Evolutionary conservation across 805 yeast species (phyloP), one percentile per base, ranked within the genome.

Genomic region (Metschnikowia kunwiensis): DNA sequence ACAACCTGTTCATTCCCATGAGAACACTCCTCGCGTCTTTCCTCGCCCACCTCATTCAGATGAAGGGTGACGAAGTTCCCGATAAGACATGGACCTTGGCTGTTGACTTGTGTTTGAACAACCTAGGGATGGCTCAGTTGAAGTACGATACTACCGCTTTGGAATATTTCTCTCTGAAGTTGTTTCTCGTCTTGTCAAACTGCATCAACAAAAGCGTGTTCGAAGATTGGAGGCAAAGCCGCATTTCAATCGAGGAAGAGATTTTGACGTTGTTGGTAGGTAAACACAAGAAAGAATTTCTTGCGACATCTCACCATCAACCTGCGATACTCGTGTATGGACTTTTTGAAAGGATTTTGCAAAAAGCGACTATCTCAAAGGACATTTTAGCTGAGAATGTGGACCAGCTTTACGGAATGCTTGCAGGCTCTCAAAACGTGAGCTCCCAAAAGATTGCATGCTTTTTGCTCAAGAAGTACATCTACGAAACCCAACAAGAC

Each of bases 1-100:
- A 80, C 13, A 57, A 62, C 0, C 70, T 61, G 5, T 86, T 83
- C 42, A 49, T 63, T 12, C 55, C 65, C 5, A 55, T 78, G 19
- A 68, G 91, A 53, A 55, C 76, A 14, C 74, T 69, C 20, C 50
- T 83, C 16, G 54, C 78, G 11, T 68, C 65, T 17, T 69, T 82
- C 32, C 64, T 76, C 27, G 37, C 51, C 1, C 50, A 49, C 2
- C 35, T 59, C 15, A 38, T 61, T 14, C 25, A 32, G 3, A 27
- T 42, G 5, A 30, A 36, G 7, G 26, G 36, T 4, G 44, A 43
- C 14, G 22, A 32, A 7, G 38, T 54, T 7, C 56, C 66, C 27
- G 65, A 65, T 24, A 48, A 60, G 18, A 52, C 71, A 3, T 58
- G 60, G 42, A 69, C 66, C 5, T 29, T 74, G 8, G 65, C 72